These are phyloP conservation scores for Cryptococcus jaspeensis DNA, from an alignment of 1,284 basidiomycete genomes.

Conservation along the genomic window DNA sequence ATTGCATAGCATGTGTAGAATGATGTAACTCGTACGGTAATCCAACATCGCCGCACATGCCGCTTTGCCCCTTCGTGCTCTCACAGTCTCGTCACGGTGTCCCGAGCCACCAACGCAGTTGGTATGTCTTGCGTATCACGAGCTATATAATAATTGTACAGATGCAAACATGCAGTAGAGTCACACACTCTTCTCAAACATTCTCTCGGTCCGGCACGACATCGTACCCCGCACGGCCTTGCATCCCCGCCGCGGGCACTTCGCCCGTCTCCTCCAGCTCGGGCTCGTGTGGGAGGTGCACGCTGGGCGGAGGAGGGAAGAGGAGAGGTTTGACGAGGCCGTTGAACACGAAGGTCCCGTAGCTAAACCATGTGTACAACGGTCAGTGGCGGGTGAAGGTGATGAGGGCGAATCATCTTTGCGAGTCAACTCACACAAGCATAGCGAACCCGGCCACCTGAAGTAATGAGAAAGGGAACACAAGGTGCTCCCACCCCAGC, in stretches of 20 bases:
- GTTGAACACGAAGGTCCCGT: constrained; percentile 62
- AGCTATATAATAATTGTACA: too few species aligned
- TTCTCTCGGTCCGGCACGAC: constrained; percentile 18
- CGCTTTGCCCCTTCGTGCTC: too few species aligned
- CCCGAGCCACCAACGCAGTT: too few species aligned
- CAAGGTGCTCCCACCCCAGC: constrained; percentile 87
- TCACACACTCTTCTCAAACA: background rate
- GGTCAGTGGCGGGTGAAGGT: too few species aligned
- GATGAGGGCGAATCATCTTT: background rate
- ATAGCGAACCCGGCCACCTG: constrained; percentile 87
- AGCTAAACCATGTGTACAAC: constrained; percentile 18
- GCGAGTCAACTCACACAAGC: constrained; percentile 64
- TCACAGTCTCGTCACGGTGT: too few species aligned
- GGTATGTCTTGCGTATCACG: too few species aligned
- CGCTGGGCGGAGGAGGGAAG: constrained; percentile 32
- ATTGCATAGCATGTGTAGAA: too few species aligned
- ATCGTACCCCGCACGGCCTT: constrained; percentile 41
- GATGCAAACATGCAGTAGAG: too few species aligned
- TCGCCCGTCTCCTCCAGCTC: constrained; percentile 40
- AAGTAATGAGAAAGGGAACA: constrained; percentile 77
- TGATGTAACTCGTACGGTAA: too few species aligned
- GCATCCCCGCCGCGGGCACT: constrained; percentile 31
- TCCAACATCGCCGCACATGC: too few species aligned
- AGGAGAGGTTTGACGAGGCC: constrained; percentile 68
- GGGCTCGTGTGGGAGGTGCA: constrained; percentile 42